Conservation (phyloP, 2,329 filamentous ascomycete genomes). For the Neocucurbitaria cava region DNA sequence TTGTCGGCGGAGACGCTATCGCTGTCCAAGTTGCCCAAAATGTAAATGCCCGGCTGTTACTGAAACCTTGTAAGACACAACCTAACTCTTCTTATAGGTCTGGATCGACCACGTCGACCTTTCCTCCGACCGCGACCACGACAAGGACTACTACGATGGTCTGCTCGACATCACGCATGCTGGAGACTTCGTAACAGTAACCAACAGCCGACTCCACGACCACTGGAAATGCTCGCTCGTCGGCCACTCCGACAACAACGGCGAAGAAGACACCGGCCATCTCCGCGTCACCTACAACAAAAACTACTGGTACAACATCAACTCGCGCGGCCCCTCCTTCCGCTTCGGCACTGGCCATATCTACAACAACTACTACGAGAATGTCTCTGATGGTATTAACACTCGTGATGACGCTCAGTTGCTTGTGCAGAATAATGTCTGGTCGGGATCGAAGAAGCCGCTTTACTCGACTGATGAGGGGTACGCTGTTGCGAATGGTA, state of each 20-base stretch:
- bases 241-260: constrained; percentile 67
- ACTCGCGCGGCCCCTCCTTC: constrained; percentile 68
- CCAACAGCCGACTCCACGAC: constrained; percentile 61
- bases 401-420: constrained; percentile 52
- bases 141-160: constrained; percentile 75
- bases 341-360: constrained; percentile 72
- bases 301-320: constrained; percentile 71
- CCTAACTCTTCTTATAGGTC: constrained; percentile 43
- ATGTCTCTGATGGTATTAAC: constrained; percentile 50
- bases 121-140: constrained; percentile 63
- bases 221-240: constrained; percentile 67
- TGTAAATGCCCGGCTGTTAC: constrained; percentile 31
- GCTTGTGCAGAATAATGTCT: constrained; percentile 53
- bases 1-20: constrained; percentile 61
- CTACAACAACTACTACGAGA: constrained; percentile 60
- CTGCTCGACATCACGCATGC: constrained; percentile 70
- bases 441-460: constrained; percentile 41
- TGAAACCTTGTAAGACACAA: background rate
- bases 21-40: constrained; percentile 57
- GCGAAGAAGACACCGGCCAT: constrained; percentile 65
- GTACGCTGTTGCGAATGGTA: constrained; percentile 47
- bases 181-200: constrained; percentile 67
- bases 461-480: constrained; percentile 45
- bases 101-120: constrained; percentile 75
- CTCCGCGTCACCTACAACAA: constrained; percentile 70